A percentile compares a stretch with the other conserved stretches of the same genome.
Evolutionary conservation across 495 filamentous ascomycete genomes (phyloP).

Genomic region (Pyronema domesticum): DNA sequence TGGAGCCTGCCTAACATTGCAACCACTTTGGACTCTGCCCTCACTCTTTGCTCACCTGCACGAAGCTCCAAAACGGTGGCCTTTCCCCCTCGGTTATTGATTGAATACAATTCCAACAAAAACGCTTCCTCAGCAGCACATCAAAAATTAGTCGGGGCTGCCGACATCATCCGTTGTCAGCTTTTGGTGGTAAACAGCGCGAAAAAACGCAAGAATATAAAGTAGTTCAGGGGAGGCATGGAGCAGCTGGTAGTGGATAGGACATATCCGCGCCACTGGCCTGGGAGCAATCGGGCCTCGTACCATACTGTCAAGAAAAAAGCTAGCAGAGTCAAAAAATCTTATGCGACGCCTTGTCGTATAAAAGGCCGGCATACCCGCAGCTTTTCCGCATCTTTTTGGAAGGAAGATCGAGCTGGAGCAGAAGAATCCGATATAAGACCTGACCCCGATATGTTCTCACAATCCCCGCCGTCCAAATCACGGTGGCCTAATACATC

Average conservation of each 20-base stretch:
- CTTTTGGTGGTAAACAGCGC: background rate
- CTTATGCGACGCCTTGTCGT: background rate
- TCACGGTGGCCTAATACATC: background rate
- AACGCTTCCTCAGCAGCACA: background rate
- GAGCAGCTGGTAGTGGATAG: constrained; percentile 1
- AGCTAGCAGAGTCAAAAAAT: constrained; percentile 6
- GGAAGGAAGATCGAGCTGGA: background rate
- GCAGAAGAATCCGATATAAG: background rate
- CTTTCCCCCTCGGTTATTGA: background rate
- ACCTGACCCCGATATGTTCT: background rate
- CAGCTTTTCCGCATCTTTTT: background rate
- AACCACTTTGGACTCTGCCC: background rate
- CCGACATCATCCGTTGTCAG: background rate
- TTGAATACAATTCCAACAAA: background rate
- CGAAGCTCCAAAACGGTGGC: background rate
- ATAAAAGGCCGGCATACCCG: constrained; percentile 3
- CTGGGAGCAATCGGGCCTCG: constrained; percentile 1
- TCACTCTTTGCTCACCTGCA: background rate
- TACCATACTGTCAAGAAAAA: constrained; percentile 3
- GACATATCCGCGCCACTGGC: background rate
- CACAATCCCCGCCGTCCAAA: background rate
- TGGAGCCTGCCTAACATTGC: background rate
- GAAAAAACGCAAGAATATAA: background rate
- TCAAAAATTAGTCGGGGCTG: background rate
- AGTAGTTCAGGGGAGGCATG: background rate